Conservation (phyloP, 2,329 filamentous ascomycete species). For the Sphaerulina musiva region DNA sequence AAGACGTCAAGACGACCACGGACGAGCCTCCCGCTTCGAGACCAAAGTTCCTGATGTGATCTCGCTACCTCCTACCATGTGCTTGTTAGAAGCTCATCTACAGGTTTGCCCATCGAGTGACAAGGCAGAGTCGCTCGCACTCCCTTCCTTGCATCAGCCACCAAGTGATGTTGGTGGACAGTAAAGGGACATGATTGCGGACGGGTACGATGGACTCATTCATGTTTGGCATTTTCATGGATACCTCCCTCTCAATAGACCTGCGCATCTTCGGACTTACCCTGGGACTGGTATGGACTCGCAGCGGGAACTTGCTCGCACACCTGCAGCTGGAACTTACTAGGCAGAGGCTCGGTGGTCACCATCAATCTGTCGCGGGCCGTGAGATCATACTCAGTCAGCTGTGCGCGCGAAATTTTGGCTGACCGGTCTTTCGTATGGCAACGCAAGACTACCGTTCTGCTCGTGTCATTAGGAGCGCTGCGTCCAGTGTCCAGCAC, state of each 20-base stretch:
- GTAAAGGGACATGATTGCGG: background rate
- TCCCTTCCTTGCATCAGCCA: too few relatives aligned
- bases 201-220: background rate
- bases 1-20: background rate
- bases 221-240: background rate
- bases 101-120: too few relatives aligned
- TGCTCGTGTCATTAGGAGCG: too few relatives aligned
- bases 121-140: too few relatives aligned
- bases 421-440: too few relatives aligned
- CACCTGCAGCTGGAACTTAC: constrained; percentile 38
- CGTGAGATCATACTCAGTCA: background rate
- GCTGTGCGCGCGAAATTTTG: too few relatives aligned
- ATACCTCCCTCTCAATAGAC: background rate
- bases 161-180: background rate
- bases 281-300: background rate
- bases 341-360: constrained; percentile 43
- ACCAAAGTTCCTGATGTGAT: constrained; percentile 31
- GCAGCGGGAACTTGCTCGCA: constrained; percentile 30
- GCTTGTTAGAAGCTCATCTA: too few relatives aligned
- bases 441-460: too few relatives aligned
- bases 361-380: constrained; percentile 31
- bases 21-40: constrained; percentile 9
- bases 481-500: too few relatives aligned
- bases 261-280: background rate
- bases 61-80: background rate